Evolutionary conservation across 2,329 filamentous ascomycete species (phyloP).

Genomic region (Septoria petroselini): DNA sequence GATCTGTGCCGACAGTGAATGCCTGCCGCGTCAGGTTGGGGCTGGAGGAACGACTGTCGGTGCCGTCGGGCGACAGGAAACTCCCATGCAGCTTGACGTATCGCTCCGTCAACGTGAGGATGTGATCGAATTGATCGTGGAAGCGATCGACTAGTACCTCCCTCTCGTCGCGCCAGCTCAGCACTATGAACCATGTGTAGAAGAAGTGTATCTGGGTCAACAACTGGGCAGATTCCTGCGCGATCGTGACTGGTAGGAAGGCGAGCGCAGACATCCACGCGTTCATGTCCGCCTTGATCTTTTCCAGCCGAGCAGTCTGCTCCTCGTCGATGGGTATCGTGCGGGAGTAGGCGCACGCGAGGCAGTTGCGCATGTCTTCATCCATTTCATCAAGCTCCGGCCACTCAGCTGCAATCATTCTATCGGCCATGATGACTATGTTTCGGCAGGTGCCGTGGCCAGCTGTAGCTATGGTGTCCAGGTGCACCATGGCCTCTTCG

Average conservation of each 20-base stretch:
- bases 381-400: conserved; percentile 16
- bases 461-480: conserved; percentile 19
- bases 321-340: conserved; percentile 8
- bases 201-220: conserved; percentile 24
- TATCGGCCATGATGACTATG: conserved; percentile 19
- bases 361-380: conserved; percentile 21
- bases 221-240: conserved; percentile 16
- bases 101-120: conserved; percentile 16
- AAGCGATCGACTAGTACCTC: conserved; percentile 23
- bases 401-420: conserved; percentile 11
- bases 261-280: conserved; percentile 21
- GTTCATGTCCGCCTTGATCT: conserved; percentile 19
- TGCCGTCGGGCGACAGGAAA: not conserved
- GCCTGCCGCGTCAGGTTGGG: conserved; percentile 14
- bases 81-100: conserved; percentile 19
- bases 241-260: not conserved
- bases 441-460: conserved; percentile 18
- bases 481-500: conserved; percentile 23
- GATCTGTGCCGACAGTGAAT: conserved; percentile 21
- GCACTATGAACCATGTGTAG: conserved; percentile 20
- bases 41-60: not conserved
- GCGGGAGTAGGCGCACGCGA: conserved; percentile 21
- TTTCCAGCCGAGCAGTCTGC: conserved; percentile 9
- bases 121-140: conserved; percentile 19
- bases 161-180: conserved; percentile 21